These are phyloP conservation scores for Scheffersomyces quercinus DNA, from an alignment of 1,139 yeast genomes.

Conservation along the genomic window DNA sequence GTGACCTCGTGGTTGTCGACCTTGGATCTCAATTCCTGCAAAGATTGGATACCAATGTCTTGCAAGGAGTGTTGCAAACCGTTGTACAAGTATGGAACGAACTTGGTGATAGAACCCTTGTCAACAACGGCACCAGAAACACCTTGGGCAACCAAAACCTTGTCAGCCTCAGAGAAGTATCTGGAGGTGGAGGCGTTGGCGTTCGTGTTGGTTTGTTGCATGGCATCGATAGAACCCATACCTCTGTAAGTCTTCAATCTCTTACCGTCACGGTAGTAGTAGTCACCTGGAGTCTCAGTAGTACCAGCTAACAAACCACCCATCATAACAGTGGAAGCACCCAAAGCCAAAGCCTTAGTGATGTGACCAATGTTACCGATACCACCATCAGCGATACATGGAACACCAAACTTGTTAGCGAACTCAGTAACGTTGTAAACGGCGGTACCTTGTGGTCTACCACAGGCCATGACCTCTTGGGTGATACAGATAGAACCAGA, in stretches of 20 bases:
- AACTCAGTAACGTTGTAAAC: constrained; percentile 86
- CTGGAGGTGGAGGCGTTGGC: constrained; percentile 98
- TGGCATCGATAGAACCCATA: constrained; percentile 99
- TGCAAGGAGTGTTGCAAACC: constrained; percentile 99
- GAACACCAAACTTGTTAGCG: constrained; percentile 87
- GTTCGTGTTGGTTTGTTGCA: constrained; percentile 86
- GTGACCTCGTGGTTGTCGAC: constrained; percentile 75
- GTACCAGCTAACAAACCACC: constrained; percentile 99
- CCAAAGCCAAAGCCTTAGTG: constrained; percentile 93
- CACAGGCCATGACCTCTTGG: constrained; percentile 99
- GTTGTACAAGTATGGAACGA: constrained; percentile 87
- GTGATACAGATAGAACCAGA: constrained; percentile 98
- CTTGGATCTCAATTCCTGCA: constrained; percentile 60
- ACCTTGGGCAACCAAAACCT: constrained; percentile 98
- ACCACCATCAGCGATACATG: constrained; percentile 99
- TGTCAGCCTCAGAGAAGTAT: constrained; percentile 94
- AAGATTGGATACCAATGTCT: constrained; percentile 86
- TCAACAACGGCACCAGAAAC: constrained; percentile 96
- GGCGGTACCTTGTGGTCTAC: constrained; percentile 99
- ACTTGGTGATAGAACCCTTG: constrained; percentile 92
- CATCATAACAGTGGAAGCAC: constrained; percentile 99
- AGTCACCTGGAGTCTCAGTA: constrained; percentile 97
- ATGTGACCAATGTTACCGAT: constrained; percentile 98
- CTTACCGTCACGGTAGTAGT: constrained; percentile 96
- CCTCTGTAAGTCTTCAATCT: constrained; percentile 98